These are phyloP conservation scores for Brassica hybrid DNA, from an alignment of 441 rosid genomes.

Conservation along the genomic window DNA sequence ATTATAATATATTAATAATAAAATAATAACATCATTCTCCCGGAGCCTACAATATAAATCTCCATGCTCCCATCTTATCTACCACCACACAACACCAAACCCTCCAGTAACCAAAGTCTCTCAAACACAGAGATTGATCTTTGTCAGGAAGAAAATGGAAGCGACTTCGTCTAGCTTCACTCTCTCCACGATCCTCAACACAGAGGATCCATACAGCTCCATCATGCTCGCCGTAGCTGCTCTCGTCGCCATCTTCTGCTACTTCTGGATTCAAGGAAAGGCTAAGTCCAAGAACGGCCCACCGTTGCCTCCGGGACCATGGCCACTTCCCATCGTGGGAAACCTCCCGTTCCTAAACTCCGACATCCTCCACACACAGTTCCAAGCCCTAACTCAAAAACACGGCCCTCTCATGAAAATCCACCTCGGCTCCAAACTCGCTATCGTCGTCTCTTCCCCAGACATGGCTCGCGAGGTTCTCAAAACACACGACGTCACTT, in stretches of 20 bases:
- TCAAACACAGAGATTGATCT: background rate
- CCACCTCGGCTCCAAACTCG: conserved; percentile 53
- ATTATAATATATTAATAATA: background rate
- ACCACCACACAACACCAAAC: conserved; percentile 18
- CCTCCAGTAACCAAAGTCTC: background rate
- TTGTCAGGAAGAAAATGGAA: conserved; percentile 24
- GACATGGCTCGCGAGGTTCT: conserved; percentile 57
- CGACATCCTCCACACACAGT: conserved; percentile 48
- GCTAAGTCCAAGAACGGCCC: conserved; percentile 21
- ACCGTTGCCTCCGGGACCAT: conserved; percentile 64
- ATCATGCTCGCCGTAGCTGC: conserved; percentile 16
- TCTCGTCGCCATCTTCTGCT: conserved; percentile 30
- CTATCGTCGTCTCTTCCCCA: conserved; percentile 57
- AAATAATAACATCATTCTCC: background rate
- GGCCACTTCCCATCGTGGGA: conserved; percentile 63
- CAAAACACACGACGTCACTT: conserved; percentile 54
- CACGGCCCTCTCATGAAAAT: conserved; percentile 67
- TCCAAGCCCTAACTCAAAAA: conserved; percentile 43
- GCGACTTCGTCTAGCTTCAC: background rate
- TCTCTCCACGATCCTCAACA: conserved; percentile 27
- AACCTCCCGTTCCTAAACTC: conserved; percentile 69
- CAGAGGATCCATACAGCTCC: conserved; percentile 23
- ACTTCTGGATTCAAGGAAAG: conserved; percentile 30
- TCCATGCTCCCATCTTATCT: conserved; percentile 14
- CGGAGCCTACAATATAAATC: conserved; percentile 25